phyloP scores from a whole-genome alignment of 495 filamentous ascomycete genomes.

The Podospora sp. region DNA sequence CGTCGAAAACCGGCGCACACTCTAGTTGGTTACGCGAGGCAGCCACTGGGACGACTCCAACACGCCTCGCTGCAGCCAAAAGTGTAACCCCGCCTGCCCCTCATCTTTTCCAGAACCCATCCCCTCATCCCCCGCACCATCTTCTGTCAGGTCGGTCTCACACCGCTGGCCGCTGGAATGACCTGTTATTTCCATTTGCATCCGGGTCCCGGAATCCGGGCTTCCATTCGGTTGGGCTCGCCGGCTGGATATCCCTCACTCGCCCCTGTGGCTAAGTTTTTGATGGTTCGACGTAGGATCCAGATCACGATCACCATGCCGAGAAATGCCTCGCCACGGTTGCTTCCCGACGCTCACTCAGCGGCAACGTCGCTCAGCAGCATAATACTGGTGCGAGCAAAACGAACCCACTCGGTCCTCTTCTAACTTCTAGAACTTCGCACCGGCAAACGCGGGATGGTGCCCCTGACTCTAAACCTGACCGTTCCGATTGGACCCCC shows the following conservation, averaged over 20 bases:
- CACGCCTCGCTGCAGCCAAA: background rate
- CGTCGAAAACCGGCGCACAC: background rate
- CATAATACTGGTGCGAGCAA: background rate
- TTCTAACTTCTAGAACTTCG: background rate
- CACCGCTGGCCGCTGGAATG: slow-evolving; percentile 7
- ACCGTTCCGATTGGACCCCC: background rate
- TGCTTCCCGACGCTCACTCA: background rate
- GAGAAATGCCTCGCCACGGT: background rate
- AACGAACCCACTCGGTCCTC: background rate
- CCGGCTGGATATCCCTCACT: background rate
- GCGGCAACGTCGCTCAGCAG: background rate
- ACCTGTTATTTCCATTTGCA: background rate
- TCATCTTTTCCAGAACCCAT: background rate
- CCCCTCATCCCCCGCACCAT: background rate
- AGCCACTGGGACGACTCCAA: background rate
- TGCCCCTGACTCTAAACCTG: background rate
- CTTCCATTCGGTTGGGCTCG: background rate
- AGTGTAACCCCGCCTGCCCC: background rate
- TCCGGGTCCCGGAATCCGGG: background rate
- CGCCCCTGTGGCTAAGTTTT: background rate
- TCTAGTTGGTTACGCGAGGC: background rate
- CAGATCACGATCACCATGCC: slow-evolving; percentile 1
- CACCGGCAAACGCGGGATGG: background rate
- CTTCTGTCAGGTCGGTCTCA: background rate
- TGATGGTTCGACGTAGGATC: background rate